Evolutionary conservation across 2,329 filamentous ascomycete species (phyloP).

Genomic region (Fusarium heterosporum): DNA sequence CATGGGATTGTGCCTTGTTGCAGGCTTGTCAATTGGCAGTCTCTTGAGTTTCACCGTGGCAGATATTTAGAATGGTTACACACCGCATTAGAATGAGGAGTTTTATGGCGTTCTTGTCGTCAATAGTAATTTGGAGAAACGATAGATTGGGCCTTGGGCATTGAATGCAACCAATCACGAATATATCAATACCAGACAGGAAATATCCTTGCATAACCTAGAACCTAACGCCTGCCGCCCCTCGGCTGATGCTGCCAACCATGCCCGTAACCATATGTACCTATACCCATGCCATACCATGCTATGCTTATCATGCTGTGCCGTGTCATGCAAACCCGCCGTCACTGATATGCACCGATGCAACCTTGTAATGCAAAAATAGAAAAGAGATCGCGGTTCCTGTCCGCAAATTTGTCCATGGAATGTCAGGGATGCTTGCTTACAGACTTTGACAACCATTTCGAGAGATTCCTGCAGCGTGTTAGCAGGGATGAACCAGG

Average conservation of each 20-base stretch:
- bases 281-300: slow-evolving; percentile 37
- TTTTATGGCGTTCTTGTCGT: slow-evolving; percentile 21
- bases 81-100: slow-evolving; percentile 22
- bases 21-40: slow-evolving; percentile 86
- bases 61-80: slow-evolving; percentile 53
- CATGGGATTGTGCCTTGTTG: slow-evolving; percentile 92
- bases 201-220: slow-evolving; percentile 27
- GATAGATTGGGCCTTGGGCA: slow-evolving; percentile 30
- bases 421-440: slow-evolving; percentile 18
- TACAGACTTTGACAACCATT: slow-evolving; percentile 32
- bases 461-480: slow-evolving; percentile 39
- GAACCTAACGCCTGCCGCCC: slow-evolving; percentile 36
- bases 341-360: slow-evolving; percentile 41
- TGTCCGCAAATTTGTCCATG: slow-evolving; percentile 23
- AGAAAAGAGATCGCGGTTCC: slow-evolving; percentile 31
- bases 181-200: slow-evolving; percentile 33
- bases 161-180: slow-evolving; percentile 32
- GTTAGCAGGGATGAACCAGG: slow-evolving; percentile 41
- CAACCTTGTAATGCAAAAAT: slow-evolving; percentile 31
- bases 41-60: slow-evolving; percentile 84
- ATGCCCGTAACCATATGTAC: slow-evolving; percentile 14
- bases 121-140: slow-evolving; percentile 17
- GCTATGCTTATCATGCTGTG: slow-evolving; percentile 29
- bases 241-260: slow-evolving; percentile 40
- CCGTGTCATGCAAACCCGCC: slow-evolving; percentile 38